Evolutionary conservation across 805 yeast genomes (phyloP).

Genomic region (Cyberlindnera suaveolens): DNA sequence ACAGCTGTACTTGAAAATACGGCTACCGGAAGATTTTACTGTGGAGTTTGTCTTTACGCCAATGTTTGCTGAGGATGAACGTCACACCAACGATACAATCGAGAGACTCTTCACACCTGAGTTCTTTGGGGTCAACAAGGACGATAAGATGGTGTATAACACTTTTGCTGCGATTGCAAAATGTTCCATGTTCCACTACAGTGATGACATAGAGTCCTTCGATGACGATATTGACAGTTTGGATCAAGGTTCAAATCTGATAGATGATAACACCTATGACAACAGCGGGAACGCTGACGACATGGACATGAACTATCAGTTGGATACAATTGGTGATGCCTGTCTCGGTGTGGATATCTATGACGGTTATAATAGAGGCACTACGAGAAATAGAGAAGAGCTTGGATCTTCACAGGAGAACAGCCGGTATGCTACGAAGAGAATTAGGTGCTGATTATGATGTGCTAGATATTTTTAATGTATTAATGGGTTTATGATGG

Average conservation of each 20-base stretch:
- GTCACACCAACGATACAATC: conserved; percentile 28
- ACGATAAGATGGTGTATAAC: conserved; percentile 31
- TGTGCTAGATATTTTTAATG: background rate
- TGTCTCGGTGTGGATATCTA: conserved; percentile 12
- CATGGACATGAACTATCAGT: conserved; percentile 9
- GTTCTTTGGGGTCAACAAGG: conserved; percentile 34
- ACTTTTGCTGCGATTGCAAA: conserved; percentile 31
- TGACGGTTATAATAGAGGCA: conserved; percentile 10
- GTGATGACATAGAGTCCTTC: conserved; percentile 1
- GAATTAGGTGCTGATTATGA: conserved; percentile 6
- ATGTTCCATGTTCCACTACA: conserved; percentile 20
- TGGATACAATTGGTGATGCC: conserved; percentile 9
- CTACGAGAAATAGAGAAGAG: conserved; percentile 16
- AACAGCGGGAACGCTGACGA: conserved; percentile 19
- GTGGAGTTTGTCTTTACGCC: conserved; percentile 31
- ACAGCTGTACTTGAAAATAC: conserved; percentile 13
- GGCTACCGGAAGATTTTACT: background rate
- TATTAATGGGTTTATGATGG: background rate
- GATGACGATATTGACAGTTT: background rate
- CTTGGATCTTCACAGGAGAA: background rate
- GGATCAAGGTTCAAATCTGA: background rate
- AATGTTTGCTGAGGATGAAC: conserved; percentile 29
- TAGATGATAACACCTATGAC: conserved; percentile 6
- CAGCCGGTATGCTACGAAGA: conserved; percentile 2
- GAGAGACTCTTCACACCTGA: conserved; percentile 31